Evolutionary conservation across 2,329 filamentous ascomycete species (phyloP).

Genomic region (Fusarium abutilonis): DNA sequence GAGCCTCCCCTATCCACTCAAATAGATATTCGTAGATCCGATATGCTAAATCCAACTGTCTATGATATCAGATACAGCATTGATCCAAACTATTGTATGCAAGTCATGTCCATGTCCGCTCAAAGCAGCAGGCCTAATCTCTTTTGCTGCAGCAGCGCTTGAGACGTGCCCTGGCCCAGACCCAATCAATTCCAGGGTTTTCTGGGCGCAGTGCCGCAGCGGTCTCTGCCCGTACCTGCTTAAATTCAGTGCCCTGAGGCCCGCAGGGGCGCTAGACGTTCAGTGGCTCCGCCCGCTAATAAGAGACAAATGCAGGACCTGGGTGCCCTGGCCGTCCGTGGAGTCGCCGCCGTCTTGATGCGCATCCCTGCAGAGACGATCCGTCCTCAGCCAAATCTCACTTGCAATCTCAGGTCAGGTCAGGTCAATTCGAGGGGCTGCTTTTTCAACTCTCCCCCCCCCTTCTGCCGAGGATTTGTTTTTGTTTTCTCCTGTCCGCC

Average conservation of each 20-base stretch:
- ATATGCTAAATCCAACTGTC: not conserved
- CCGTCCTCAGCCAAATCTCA: slow-evolving; percentile 47
- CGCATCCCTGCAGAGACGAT: slow-evolving; percentile 50
- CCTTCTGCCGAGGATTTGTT: slow-evolving; percentile 14
- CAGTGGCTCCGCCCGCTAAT: slow-evolving; percentile 45
- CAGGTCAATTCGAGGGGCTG: slow-evolving; percentile 18
- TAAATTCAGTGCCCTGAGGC: slow-evolving; percentile 29
- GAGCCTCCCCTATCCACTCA: not conserved
- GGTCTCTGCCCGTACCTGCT: slow-evolving; percentile 7
- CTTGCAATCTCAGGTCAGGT: slow-evolving; percentile 45
- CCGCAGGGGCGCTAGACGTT: slow-evolving; percentile 43
- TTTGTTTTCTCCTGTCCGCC: slow-evolving; percentile 14
- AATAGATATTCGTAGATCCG: not conserved
- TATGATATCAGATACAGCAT: slow-evolving; percentile 32
- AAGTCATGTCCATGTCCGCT: slow-evolving; percentile 42
- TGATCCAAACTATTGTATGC: slow-evolving; percentile 40
- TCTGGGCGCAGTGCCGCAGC: slow-evolving; percentile 30
- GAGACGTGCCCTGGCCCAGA: slow-evolving; percentile 35
- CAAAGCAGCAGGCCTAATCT: slow-evolving; percentile 42
- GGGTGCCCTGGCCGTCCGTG: slow-evolving; percentile 35
- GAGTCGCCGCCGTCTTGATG: slow-evolving; percentile 37
- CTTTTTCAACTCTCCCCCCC: slow-evolving; percentile 12
- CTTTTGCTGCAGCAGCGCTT: slow-evolving; percentile 39
- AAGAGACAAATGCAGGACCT: slow-evolving; percentile 36
- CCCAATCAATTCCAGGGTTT: slow-evolving; percentile 41